Evolutionary conservation across 2,329 filamentous ascomycete species (phyloP).

Genomic region (Sclerotinia spermophila): DNA sequence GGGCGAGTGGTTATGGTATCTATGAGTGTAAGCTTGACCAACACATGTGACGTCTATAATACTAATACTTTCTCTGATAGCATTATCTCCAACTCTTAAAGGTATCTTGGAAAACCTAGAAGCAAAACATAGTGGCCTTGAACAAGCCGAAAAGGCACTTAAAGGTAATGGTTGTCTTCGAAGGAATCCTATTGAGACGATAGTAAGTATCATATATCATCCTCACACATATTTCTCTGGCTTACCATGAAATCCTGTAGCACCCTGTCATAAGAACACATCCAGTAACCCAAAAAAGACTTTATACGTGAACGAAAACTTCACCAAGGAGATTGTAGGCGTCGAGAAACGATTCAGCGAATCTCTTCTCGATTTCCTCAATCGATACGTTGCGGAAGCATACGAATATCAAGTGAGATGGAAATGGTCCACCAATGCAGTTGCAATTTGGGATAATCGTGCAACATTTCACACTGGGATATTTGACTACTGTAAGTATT

Average conservation of each 20-base stretch:
- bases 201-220: not conserved
- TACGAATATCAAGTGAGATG: slow-evolving; percentile 34
- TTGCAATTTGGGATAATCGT: slow-evolving; percentile 34
- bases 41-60: slow-evolving; percentile 42
- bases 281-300: slow-evolving; percentile 33
- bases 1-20: slow-evolving; percentile 49
- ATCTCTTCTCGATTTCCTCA: slow-evolving; percentile 29
- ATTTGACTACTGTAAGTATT: slow-evolving; percentile 16
- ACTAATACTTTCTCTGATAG: slow-evolving; percentile 39
- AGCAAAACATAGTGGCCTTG: slow-evolving; percentile 12
- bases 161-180: slow-evolving; percentile 23
- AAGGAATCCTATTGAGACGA: slow-evolving; percentile 33
- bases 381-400: slow-evolving; percentile 27
- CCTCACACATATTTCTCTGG: not conserved
- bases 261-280: slow-evolving; percentile 36
- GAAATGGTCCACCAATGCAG: slow-evolving; percentile 31
- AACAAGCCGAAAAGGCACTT: slow-evolving; percentile 5
- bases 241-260: slow-evolving; percentile 19
- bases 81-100: slow-evolving; percentile 14
- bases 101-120: not conserved
- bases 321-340: slow-evolving; percentile 29
- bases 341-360: slow-evolving; percentile 32
- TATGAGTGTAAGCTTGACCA: slow-evolving; percentile 43
- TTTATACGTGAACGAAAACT: slow-evolving; percentile 30
- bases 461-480: slow-evolving; percentile 19